Evolutionary conservation across 306 rosid species (phyloP), one percentile per base, ranked within the genome.

Genomic region (Oemleria cerasiformis): DNA sequence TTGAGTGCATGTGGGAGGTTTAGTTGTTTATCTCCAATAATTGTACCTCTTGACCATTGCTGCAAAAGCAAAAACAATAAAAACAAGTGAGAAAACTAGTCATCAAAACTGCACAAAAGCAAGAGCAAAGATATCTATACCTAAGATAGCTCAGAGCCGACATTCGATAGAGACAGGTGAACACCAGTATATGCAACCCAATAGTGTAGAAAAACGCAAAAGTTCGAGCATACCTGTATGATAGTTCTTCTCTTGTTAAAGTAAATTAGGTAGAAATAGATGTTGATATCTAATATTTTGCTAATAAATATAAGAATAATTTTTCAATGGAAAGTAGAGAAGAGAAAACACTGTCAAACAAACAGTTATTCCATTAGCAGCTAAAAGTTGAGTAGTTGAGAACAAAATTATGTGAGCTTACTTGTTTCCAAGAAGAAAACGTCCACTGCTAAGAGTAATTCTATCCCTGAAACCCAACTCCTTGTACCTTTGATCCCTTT

Each of bases 391-490:
- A 43, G 51, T 66, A 48, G 48, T 70, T 40, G 47, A 69, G 73
- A 72, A 70, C 40, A 53, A 59, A 16, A 69, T 25, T 7, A 73
- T 56, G 75, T 65, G 65, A 74, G 41, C 92, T 65, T 94, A 94
- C 99, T 91, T 94, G 92, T 94, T 94, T 40, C 99, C 97, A 2
- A 94, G 95, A 83, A 94, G 99, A 91, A 91, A 94, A 41, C 96
- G 95, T 51, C 99, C 99, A 68, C 99, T 94, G 90, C 99, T 94
- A 65, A 94, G 97, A 3, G 99, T 94, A 88, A 94, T 91, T 90
- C 96, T 82, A 80, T 94, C 99, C 83, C 99, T 85, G 88, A 94
- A 83, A 59, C 97, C 99, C 85, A 94, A 78, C 72, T 94, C 99
- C 81, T 89, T 94, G 90, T 91, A 91, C 82, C 99, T 88, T 80